Base-by-base conservation (phyloP, 805 yeast genomes). In the Tetrapisispora fleetii region DNA sequence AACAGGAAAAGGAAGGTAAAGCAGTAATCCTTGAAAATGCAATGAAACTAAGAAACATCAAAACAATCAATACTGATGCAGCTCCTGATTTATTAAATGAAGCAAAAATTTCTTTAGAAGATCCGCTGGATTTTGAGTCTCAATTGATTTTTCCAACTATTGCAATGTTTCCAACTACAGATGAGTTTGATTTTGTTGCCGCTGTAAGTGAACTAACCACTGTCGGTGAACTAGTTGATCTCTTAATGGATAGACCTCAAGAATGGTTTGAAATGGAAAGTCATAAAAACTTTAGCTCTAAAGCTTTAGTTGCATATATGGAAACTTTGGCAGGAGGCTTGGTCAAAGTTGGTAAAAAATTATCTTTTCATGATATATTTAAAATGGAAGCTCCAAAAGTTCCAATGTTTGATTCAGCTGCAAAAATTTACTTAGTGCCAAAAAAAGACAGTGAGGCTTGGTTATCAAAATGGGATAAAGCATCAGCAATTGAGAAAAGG, bases 321-420 rank as follows among this genome's bases (percentile, higher is more conserved):
- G 97, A 87, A 63, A 87, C 96, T 0, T 73, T 68, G 32, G 59
- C 79, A 2, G 96, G 96, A 45, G 97, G 97, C 0, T 72, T 91
- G 51, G 81, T 88, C 41, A 88, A 87, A 65, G 79, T 84, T 4
- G 96, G 96, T 27, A 85, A 83, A 63, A 87, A 85, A 54, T 76
- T 80, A 21, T 70, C 85, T 1, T 62, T 91, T 21, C 76, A 78
- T 57, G 76, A 77, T 46, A 84, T 82, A 0, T 71, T 91, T 53
- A 74, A 79, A 68, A 74, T 78, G 45, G 78, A 75, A 36, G 67
- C 67, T 9, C 85, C 95, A 16, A 72, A 72, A 22, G 79, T 87
- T 9, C 95, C 96, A 2, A 64, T 90, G 40, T 81, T 90, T 52
- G 96, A 90, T 58, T 74, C 77, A 51, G 73, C 83, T 37, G 72